Evolutionary conservation across 495 filamentous ascomycete species (phyloP), one percentile per base, ranked within the genome.

Genomic region (Saxophila tyrrhenica): DNA sequence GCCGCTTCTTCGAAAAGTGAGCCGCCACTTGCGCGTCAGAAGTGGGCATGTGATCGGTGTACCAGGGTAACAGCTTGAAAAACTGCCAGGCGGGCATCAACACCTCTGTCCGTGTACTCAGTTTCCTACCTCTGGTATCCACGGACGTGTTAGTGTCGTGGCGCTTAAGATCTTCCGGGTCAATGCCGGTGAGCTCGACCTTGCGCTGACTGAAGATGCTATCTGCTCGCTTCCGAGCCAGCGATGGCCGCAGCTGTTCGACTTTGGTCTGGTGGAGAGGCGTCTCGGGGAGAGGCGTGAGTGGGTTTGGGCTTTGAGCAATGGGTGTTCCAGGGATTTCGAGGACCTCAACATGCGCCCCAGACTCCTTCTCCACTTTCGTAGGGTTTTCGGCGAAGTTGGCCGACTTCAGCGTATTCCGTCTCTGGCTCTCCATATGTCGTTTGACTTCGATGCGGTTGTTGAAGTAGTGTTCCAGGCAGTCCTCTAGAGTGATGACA

Each of bases 1-100:
- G 92, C 16, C 88, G 78, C 56, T 82, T 80, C 10, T 77, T 72
- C 11, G 81, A 77, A 58, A 89, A 87, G 62, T 88, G 85, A 3
- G 77, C 79, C 21, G 82, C 81, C 19, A 88, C 80, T 60, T 85
- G 82, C 3, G 77, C 79, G 67, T 87, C 81, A 49, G 69, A 82
- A 9, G 77, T 77, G 2, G 86, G 82, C 32, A 81, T 77, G 67
- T 86, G 86, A 61, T 88, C 82, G 57, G 79, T 78, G 57, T 80
- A 80, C 79, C 74, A 81, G 41, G 79, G 78, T 80, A 51, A 19
- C 19, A 39, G 19, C 53, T 57, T 56, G 68, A 95, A 96, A 63
- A 98, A 96, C 62, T 95, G 92, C 91, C 91, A 98, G 13, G 92
- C 92, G 13, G 91, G 92, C 76, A 98, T 94, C 65, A 91, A 80